Evolutionary conservation across 768 basidiomycete genomes (phyloP), one percentile per base, ranked within the genome.

Genomic region (Gloeostereum incarnatum): DNA sequence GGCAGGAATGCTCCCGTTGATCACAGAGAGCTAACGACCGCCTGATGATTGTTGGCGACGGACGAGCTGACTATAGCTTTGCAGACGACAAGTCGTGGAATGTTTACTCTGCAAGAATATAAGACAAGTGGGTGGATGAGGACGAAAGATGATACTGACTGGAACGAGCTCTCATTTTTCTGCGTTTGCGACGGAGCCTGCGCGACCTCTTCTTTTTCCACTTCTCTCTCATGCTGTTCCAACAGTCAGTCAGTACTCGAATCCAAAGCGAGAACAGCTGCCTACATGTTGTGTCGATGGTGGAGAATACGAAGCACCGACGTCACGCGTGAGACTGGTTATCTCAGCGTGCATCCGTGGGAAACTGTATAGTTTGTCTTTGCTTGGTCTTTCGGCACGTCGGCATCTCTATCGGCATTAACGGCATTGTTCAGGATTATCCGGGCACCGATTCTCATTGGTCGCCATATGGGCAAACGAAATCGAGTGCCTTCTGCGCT

Each of bases 121-220:
- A 29, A 21, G n/a, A 27, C 36, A 26, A 14, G 27, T 32, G 18
- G 22, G 14, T n/a, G 17, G n/a, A 17, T n/a, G n/a, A n/a, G n/a
- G n/a, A 13, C 9, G 27, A 17, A 35, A 22, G 19, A 36, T 1
- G 34, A 38, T 30, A 81, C 87, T 49, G 51, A 90, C 87, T 90
- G 73, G 87, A 90, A 65, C 87, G 87, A 46, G 87, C 87, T 61
- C 87, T 78, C 87, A 90, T 90, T 75, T 91, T 91, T 83, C 87
- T 81, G 73, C 87, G 84, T 58, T 91, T 91, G 65, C 87, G 83
- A 59, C 88, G 74, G 69, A 91, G 88, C 59, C 88, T 85, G 61
- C 87, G 80, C 48, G 87, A 87, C 59, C 87, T 76, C 74, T 91
- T 91, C 69, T 91, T 91, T 79, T 89, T 89, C 87, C 87, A 90